Evolutionary conservation across 2,329 filamentous ascomycete species (phyloP).

Genomic region (Moelleriella libera): DNA sequence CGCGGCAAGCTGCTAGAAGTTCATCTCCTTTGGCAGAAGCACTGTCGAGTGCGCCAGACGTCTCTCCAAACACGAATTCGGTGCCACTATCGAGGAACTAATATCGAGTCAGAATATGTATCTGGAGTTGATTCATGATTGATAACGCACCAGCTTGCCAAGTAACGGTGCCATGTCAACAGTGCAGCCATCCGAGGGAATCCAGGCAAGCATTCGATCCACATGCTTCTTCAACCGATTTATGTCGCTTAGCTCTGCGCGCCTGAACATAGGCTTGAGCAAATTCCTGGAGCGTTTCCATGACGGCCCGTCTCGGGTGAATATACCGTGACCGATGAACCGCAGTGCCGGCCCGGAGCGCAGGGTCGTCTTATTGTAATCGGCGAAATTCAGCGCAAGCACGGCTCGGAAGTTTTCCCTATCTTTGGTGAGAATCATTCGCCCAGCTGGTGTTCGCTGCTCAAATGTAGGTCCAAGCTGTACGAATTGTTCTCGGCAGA

Average conservation of each 20-base stretch:
- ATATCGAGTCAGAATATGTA: background rate
- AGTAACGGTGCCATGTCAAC: constrained; percentile 2
- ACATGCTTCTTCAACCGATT: constrained; percentile 4
- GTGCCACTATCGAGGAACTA: constrained; percentile 4
- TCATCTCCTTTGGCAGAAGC: constrained; percentile 2
- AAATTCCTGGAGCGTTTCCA: constrained; percentile 3
- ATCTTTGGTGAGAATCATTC: constrained; percentile 1
- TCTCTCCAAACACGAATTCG: constrained; percentile 4
- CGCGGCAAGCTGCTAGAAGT: constrained; percentile 1
- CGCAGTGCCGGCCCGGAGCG: constrained; percentile 1
- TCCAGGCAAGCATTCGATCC: constrained; percentile 2
- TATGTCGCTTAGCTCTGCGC: constrained; percentile 3
- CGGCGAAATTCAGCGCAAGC: constrained; percentile 2
- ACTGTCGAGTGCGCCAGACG: background rate
- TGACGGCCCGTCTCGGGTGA: constrained; percentile 2
- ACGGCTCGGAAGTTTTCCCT: constrained; percentile 3
- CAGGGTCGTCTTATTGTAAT: constrained; percentile 2
- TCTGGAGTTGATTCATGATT: background rate
- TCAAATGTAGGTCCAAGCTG: constrained; percentile 2
- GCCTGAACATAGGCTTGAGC: constrained; percentile 2
- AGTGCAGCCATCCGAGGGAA: constrained; percentile 2
- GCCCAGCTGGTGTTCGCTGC: constrained; percentile 1
- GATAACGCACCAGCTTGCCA: constrained; percentile 1
- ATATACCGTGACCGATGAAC: constrained; percentile 3
- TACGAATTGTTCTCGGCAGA: constrained; percentile 2